phyloP scores from a whole-genome alignment of 768 basidiomycete genomes.

The Mycena epipterygia region DNA sequence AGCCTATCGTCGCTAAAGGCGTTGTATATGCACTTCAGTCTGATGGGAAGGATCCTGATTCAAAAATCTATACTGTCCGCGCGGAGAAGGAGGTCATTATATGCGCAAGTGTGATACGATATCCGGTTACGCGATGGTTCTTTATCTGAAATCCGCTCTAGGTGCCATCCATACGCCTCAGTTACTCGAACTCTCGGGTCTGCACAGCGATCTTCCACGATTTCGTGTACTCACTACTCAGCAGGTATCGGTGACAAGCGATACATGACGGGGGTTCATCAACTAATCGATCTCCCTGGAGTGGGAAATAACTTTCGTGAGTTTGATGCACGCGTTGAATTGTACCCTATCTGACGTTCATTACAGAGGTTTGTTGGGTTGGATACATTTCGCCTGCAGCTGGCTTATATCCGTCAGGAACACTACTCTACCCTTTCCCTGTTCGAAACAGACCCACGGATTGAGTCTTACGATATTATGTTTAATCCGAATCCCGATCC shows the following conservation, averaged over 20 bases:
- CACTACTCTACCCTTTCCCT: neutral
- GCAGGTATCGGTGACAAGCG: constrained; percentile 2
- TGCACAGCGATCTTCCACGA: neutral
- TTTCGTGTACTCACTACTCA: neutral
- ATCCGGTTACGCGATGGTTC: neutral
- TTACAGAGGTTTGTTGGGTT: constrained; percentile 8
- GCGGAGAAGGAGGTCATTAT: constrained; percentile 21
- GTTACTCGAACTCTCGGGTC: constrained; percentile 20
- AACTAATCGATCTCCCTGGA: constrained; percentile 4
- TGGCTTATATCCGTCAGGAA: neutral
- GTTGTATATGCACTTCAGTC: neutral
- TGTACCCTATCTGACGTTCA: neutral
- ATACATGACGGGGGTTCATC: neutral
- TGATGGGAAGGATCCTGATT: neutral
- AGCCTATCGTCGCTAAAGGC: constrained; percentile 1
- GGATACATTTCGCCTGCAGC: neutral
- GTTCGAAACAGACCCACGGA: constrained; percentile 10
- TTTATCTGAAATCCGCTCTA: neutral
- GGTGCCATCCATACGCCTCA: constrained; percentile 13
- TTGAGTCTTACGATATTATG: constrained; percentile 17
- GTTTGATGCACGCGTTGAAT: neutral
- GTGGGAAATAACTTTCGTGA: constrained; percentile 21
- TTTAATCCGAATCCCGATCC: constrained; percentile 7
- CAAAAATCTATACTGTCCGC: neutral
- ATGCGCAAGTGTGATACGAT: constrained; percentile 7